Base-by-base conservation (phyloP, 495 filamentous ascomycete genomes). In the Terfezia claveryi region DNA sequence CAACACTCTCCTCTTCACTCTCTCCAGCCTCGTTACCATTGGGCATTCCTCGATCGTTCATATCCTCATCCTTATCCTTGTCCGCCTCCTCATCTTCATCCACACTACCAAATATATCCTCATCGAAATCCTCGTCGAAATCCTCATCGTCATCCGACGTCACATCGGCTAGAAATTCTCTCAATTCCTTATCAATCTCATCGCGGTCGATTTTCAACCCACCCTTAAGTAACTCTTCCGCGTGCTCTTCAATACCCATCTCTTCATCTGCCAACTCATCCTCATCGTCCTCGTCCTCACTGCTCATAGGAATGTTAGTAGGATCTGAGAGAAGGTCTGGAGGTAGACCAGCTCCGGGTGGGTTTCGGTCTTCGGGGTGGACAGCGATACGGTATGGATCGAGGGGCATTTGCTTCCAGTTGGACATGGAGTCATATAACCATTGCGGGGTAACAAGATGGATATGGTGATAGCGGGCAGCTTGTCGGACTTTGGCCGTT, bases 381-480 rank as follows among this genome's bases (percentile, higher is more conserved):
- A 83, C 70, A 10, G 74, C 65, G 36, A 87, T 66, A 11, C 86
- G 67, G 62, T 92, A 96, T 0, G 79, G 77, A 4, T 72, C 73
- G 65, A 94, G 88, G 32, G 84, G 76, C 17, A 85, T 69, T 53
- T 74, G 80, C 52, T 71, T 70, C 88, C 89, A 98, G 60, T 77
- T 77, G 4, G 75, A 78, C 54, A 95, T 77, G 37, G 76, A 87
- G 55, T 87, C 82, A 36, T 80, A 71, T 36, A 99, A 76, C 91
- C 91, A 99, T 59, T 84, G 81, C 36, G 82, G 82, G 57, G 78
- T 82, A 53, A 99, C 89, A 52, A 99, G 88, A 64, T 86, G 85
- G 68, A 96, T 80, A 20, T 72, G 61, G 11, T 78, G 76, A 17
- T 78, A 77, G 23, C 79, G 74, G 12, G 76, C 73, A 7, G 91